phyloP scores from a whole-genome alignment of 2,329 filamentous ascomycete species.

The Penicillium sp. region DNA sequence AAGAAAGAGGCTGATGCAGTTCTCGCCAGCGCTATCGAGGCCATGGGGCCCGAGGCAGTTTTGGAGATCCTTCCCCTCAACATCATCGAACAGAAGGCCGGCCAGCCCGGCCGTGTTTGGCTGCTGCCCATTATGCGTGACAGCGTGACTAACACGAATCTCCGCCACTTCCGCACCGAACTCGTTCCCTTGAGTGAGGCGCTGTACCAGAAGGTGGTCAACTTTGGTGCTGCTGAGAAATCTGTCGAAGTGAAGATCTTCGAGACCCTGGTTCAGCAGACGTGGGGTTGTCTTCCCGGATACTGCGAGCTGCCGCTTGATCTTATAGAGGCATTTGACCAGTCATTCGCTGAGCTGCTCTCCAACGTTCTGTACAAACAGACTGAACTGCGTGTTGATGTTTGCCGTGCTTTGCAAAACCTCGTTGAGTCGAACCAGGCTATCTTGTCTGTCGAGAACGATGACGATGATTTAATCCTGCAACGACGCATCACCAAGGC shows the following conservation, averaged over 20 bases:
- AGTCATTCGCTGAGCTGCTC: conserved; percentile 81
- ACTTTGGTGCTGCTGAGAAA: conserved; percentile 77
- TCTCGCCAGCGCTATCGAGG: conserved; percentile 78
- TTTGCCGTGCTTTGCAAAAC: conserved; percentile 81
- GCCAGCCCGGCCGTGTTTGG: conserved; percentile 85
- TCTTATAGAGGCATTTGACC: conserved; percentile 71
- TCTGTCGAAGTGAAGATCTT: conserved; percentile 97
- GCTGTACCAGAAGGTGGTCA: conserved; percentile 83
- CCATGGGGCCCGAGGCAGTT: conserved; percentile 84
- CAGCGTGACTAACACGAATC: conserved; percentile 79
- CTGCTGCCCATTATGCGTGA: conserved; percentile 87
- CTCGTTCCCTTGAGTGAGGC: conserved; percentile 84
- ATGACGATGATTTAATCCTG: conserved; percentile 68
- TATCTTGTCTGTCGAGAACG: conserved; percentile 65
- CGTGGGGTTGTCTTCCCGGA: conserved; percentile 88
- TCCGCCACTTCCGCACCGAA: conserved; percentile 79
- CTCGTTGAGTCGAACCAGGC: conserved; percentile 89
- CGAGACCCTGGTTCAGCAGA: conserved; percentile 91
- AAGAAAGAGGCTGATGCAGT: conserved; percentile 95
- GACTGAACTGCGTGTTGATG: conserved; percentile 76
- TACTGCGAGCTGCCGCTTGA: conserved; percentile 93
- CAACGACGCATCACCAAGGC: conserved; percentile 74
- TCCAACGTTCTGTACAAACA: conserved; percentile 92
- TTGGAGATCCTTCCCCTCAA: conserved; percentile 82
- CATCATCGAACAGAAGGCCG: conserved; percentile 69